Conservation (phyloP, 202 grass and related monocot species). For the Panicum hallii region DNA sequence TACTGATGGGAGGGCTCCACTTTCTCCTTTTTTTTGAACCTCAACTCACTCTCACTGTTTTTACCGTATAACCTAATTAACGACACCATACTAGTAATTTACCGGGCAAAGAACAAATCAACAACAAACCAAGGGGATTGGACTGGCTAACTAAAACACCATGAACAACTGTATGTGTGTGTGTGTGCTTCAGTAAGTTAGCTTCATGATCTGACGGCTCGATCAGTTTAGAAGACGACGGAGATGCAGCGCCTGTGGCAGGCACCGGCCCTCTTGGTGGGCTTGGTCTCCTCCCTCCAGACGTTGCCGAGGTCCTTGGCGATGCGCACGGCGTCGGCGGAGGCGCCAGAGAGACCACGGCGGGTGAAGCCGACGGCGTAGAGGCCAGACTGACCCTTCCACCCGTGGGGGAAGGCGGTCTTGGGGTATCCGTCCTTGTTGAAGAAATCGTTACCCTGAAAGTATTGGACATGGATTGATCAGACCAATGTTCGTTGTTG, state of each 20-base stretch:
- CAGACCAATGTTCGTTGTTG: constrained; percentile 13
- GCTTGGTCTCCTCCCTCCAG: constrained; percentile 85
- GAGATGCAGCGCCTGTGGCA: constrained; percentile 83
- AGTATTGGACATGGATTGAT: constrained; percentile 3
- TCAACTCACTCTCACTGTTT: constrained; percentile 12
- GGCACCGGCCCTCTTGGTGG: constrained; percentile 54
- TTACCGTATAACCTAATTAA: constrained; percentile 50
- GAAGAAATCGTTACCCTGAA: constrained; percentile 71
- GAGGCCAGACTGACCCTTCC: constrained; percentile 73
- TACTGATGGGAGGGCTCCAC: constrained; percentile 60
- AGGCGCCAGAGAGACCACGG: constrained; percentile 68
- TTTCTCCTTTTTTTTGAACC: constrained; percentile 23
- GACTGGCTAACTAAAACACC: constrained; percentile 25
- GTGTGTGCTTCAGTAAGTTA: constrained; percentile 28
- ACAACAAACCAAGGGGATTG: constrained; percentile 60
- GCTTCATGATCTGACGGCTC: neutral
- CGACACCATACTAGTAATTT: constrained; percentile 8
- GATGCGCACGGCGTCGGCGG: constrained; percentile 71
- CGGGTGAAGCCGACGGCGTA: constrained; percentile 89
- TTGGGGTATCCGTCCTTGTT: constrained; percentile 83
- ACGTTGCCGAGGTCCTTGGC: constrained; percentile 56
- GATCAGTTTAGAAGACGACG: constrained; percentile 55
- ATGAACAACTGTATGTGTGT: constrained; percentile 25
- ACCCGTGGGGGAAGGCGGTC: constrained; percentile 65
- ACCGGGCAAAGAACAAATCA: constrained; percentile 48